Evolutionary conservation across 2,329 filamentous ascomycete genomes (phyloP).

Genomic region (Drechslerella coelobrocha): DNA sequence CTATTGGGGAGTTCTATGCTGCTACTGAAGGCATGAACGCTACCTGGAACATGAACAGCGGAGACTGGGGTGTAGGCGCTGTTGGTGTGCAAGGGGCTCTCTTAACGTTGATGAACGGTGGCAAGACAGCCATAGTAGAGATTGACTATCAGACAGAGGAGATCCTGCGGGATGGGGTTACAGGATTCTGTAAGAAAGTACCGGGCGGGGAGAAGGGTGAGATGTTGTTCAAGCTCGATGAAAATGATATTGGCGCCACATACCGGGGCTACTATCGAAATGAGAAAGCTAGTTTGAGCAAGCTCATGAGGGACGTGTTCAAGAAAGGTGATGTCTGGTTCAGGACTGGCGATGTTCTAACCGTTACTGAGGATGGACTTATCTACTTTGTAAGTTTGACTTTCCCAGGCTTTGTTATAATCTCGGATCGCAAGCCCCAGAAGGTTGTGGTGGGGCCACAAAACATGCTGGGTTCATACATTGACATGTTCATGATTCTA

Average conservation of each 20-base stretch:
- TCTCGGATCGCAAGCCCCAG: too few species aligned
- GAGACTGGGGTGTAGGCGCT: slow-evolving; percentile 76
- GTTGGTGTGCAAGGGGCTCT: slow-evolving; percentile 76
- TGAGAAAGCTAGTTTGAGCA: slow-evolving; percentile 71
- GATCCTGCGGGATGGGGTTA: slow-evolving; percentile 71
- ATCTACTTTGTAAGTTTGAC: slow-evolving; percentile 71
- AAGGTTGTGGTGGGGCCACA: too few species aligned
- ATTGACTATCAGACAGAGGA: slow-evolving; percentile 74
- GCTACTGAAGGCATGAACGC: slow-evolving; percentile 75
- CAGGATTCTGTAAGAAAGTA: slow-evolving; percentile 71
- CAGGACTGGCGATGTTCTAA: slow-evolving; percentile 80
- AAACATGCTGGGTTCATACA: neutral
- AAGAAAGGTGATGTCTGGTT: slow-evolving; percentile 80
- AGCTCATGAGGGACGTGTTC: slow-evolving; percentile 77
- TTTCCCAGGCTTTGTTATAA: neutral
- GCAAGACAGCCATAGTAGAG: slow-evolving; percentile 67
- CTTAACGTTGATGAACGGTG: slow-evolving; percentile 64
- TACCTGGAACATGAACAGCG: slow-evolving; percentile 75
- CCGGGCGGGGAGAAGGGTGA: slow-evolving; percentile 73
- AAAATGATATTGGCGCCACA: slow-evolving; percentile 67
- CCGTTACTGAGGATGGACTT: slow-evolving; percentile 73
- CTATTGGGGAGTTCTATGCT: slow-evolving; percentile 81
- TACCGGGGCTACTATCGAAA: slow-evolving; percentile 88
- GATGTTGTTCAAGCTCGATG: slow-evolving; percentile 73
- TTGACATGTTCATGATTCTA: slow-evolving; percentile 4